Evolutionary conservation across 169 alveolate genomes (phyloP), one percentile per base, ranked within the genome.

Genomic region (Eimeria zaria): DNA sequence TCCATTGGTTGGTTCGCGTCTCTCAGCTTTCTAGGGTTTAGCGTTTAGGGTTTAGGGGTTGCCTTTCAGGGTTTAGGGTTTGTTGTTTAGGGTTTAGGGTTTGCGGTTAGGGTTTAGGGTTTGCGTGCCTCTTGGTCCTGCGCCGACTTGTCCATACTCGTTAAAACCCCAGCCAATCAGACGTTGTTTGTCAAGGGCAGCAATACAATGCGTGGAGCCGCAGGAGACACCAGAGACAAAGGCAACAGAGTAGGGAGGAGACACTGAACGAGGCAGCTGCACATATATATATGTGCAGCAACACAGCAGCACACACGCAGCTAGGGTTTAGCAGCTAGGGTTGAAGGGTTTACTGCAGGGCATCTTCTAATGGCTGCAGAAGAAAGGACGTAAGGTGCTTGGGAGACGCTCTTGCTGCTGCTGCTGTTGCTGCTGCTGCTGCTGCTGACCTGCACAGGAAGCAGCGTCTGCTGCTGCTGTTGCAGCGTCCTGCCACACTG

Each of bases 401-500:
- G 41, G 41, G 74, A 64, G 74, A 6, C 9, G 39, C 41, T 64
- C 16, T 39, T 64, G 39, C 41, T 64, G 36, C 74, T 64, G 8
- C 41, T 41, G 89, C 71, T 46, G 41, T 18, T 80, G 11, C 69
- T 80, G 69, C 46, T 46, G 44, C 46, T 30, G 46, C 44, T 39
- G 71, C 69, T 80, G 89, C 95, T 69, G 30, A 89, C 95, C 76
- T 64, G 87, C 27, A 89, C 95, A 2, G 95, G 89, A 3, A 78
- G 51, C 58, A 73, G 88, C 51, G 73, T 60, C 41, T 89, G 95
- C 89, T 89, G 95, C 62, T 89, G 95, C 89, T 71, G 88, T 58
- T 89, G 95, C 53, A 89, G 95, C 36, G 89, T 73, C 18, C 95
- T 27, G 14, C 95, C 95, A 44, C 95, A 89, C 76, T 89, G 95